Evolutionary conservation across 129 eudicot genomes (phyloP).

Genomic region (Helianthus annuus): HanXRQr2.0-SUNRISE NC_035449.2:55162185-55162684

Average conservation of each 20-base stretch:
- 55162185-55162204: too few species aligned
- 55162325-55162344: constrained; percentile 65
- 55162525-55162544: constrained; percentile 20
- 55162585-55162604: too few species aligned
- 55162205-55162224: too few species aligned
- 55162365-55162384: constrained; percentile 74
- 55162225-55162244: too few species aligned
- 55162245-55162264: too few species aligned
- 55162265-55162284: too few species aligned
- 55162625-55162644: too few species aligned
- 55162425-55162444: constrained; percentile 79
- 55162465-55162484: constrained; percentile 70
- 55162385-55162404: constrained; percentile 70
- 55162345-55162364: constrained; percentile 72
- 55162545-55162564: constrained; percentile 70
- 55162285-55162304: neutral
- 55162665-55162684: too few species aligned
- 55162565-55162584: too few species aligned
- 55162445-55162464: constrained; percentile 85
- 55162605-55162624: too few species aligned
- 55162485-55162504: constrained; percentile 3
- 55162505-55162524: neutral
- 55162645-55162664: too few species aligned
- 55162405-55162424: constrained; percentile 69
- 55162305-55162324: constrained; percentile 49